phyloP scores from a whole-genome alignment of 2,329 filamentous ascomycete species.

The Zymoseptoria brevis region DNA sequence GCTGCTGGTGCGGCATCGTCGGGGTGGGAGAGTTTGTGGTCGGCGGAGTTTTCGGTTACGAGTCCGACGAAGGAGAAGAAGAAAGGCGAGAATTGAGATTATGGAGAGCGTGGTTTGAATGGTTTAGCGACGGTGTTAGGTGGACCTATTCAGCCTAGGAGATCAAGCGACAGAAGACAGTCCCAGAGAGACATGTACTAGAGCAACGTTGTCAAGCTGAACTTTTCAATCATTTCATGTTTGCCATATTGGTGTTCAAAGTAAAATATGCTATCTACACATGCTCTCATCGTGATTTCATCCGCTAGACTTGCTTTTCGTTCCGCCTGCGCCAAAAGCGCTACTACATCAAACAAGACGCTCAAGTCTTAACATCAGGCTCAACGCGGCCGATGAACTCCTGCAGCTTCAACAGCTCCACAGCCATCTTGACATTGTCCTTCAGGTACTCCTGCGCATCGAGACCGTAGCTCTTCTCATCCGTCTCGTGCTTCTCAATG shows the following conservation, averaged over 20 bases:
- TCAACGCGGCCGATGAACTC: constrained; percentile 86
- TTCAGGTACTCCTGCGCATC: constrained; percentile 92
- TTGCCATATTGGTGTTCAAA: background rate
- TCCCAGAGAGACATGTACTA: too few relatives aligned
- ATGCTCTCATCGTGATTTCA: background rate
- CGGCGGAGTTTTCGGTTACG: constrained; percentile 25
- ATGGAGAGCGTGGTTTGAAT: background rate
- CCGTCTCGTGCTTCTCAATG: constrained; percentile 87
- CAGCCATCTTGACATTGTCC: constrained; percentile 79
- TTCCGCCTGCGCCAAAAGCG: background rate
- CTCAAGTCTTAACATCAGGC: constrained; percentile 91
- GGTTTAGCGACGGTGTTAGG: background rate
- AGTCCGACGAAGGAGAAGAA: constrained; percentile 26
- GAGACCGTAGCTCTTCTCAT: constrained; percentile 66
- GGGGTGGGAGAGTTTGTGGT: constrained; percentile 27
- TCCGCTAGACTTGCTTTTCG: background rate
- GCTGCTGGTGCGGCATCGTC: constrained; percentile 10
- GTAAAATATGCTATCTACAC: background rate
- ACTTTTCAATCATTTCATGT: background rate
- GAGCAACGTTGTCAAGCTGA: background rate
- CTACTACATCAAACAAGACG: background rate
- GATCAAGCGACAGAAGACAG: too few relatives aligned
- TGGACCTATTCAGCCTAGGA: background rate
- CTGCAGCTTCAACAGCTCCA: constrained; percentile 82
- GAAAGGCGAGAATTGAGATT: constrained; percentile 7